phyloP scores from a whole-genome alignment of 345 rosid genomes.

The Gossypium bickii region DNA sequence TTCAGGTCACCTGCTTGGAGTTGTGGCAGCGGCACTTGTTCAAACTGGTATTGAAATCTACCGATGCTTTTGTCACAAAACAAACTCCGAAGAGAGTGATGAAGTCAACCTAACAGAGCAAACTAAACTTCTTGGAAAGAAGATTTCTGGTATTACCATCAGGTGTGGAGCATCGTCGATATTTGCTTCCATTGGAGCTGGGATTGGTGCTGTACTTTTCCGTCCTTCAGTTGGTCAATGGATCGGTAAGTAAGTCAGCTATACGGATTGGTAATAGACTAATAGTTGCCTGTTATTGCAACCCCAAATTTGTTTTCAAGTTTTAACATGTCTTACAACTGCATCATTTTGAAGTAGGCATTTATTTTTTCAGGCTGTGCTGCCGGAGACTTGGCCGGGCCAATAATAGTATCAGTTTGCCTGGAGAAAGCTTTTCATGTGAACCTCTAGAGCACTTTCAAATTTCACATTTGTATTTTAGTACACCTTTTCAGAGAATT shows the following conservation, averaged over 20 bases:
- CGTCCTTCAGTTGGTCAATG: constrained; percentile 89
- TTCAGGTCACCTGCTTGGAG: constrained; percentile 77
- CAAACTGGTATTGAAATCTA: constrained; percentile 83
- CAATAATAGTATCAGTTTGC: constrained; percentile 52
- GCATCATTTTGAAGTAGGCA: background rate
- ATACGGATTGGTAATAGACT: background rate
- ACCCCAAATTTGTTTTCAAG: background rate
- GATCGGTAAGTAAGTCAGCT: constrained; percentile 59
- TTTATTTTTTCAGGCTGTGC: constrained; percentile 56
- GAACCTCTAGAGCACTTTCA: constrained; percentile 29
- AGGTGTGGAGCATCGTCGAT: constrained; percentile 71
- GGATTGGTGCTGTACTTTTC: constrained; percentile 61
- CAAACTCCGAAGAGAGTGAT: constrained; percentile 38
- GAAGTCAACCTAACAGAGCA: constrained; percentile 34
- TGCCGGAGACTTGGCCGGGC: constrained; percentile 82
- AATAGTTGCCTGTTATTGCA: background rate
- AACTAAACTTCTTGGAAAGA: constrained; percentile 67
- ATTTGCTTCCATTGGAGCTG: constrained; percentile 92
- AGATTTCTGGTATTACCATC: constrained; percentile 54
- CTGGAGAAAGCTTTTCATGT: constrained; percentile 55
- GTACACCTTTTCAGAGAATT: background rate
- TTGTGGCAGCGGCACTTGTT: constrained; percentile 77
- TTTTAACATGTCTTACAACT: background rate
- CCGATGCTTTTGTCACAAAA: constrained; percentile 37
- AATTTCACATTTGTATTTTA: constrained; percentile 4